Percentiles rank a stretch among this genome's conserved stretches.
Conservation (phyloP, 2,329 filamentous ascomycete species). For the Grosmannia huntii region DNA sequence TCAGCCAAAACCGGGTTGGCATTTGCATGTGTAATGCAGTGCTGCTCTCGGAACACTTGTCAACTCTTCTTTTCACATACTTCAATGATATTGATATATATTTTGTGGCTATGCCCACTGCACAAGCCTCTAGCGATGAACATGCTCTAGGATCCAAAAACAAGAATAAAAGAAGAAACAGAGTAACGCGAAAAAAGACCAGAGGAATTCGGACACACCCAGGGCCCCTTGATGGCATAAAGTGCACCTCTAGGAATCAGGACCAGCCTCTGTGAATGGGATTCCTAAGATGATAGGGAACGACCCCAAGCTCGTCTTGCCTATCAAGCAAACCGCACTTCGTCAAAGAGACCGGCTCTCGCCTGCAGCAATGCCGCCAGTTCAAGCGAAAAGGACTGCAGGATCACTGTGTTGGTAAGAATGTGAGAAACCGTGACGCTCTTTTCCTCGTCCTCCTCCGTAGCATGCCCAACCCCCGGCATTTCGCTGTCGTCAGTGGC, state of each 20-base stretch:
- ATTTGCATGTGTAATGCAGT: no score
- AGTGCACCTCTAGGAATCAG: background rate
- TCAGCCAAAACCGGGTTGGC: no score
- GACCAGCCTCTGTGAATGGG: background rate
- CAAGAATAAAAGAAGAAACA: background rate
- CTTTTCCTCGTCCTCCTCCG: constrained; percentile 17
- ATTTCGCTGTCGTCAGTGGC: background rate
- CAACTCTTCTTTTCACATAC: no score
- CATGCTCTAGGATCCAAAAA: background rate
- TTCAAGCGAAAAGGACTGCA: constrained; percentile 72
- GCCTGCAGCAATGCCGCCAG: constrained; percentile 63
- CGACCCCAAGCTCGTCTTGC: background rate
- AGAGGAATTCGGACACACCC: background rate
- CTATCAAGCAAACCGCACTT: constrained; percentile 49
- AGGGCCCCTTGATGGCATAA: background rate
- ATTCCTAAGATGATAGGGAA: background rate
- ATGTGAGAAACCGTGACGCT: constrained; percentile 63
- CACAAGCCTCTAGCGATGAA: background rate
- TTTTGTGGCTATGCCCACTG: background rate
- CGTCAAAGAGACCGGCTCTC: constrained; percentile 61
- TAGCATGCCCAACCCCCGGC: constrained; percentile 11
- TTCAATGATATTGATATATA: no score
- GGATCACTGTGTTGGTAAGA: constrained; percentile 64
- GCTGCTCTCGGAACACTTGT: no score
- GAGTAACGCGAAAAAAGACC: background rate